phyloP scores from a whole-genome alignment of 305 asterid genomes.

The Solanum hybrid region DNA sequence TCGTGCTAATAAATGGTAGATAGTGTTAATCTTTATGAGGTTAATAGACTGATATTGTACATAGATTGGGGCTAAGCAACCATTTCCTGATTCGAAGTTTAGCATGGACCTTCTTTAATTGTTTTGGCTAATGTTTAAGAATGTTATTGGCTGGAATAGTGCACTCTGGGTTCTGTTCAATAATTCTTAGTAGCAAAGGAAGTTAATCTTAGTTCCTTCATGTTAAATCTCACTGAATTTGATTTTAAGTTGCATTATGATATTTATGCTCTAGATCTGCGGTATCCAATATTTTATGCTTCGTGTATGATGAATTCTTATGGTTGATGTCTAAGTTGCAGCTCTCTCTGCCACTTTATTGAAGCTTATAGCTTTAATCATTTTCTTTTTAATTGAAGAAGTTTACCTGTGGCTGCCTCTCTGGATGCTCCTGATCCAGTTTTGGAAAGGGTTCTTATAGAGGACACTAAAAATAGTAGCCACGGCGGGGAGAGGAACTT shows the following conservation, averaged over 20 bases:
- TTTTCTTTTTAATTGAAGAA: slow-evolving; percentile 11
- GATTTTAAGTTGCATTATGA: not conserved
- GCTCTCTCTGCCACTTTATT: not conserved
- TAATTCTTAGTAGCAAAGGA: not conserved
- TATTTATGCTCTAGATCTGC: not conserved
- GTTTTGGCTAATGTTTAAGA: not conserved
- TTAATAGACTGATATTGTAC: not conserved
- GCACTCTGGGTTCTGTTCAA: not conserved
- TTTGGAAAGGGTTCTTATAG: slow-evolving; percentile 17
- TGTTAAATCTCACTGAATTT: not conserved
- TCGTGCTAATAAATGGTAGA: not conserved
- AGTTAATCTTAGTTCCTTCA: not conserved
- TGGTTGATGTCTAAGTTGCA: not conserved
- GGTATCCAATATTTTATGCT: not conserved
- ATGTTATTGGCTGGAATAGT: not conserved
- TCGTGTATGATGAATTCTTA: not conserved
- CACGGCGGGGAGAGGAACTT: slow-evolving; percentile 31
- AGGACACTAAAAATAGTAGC: slow-evolving; percentile 18
- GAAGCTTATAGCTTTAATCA: not conserved
- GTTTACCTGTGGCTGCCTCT: slow-evolving; percentile 15
- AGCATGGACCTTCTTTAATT: not conserved
- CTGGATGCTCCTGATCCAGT: slow-evolving; percentile 24
- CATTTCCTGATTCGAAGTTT: not conserved
- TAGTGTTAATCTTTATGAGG: not conserved
- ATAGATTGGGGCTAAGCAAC: not conserved